Conservation (phyloP, 2,329 filamentous ascomycete species). For the Nigrospora osmanthi region DNA sequence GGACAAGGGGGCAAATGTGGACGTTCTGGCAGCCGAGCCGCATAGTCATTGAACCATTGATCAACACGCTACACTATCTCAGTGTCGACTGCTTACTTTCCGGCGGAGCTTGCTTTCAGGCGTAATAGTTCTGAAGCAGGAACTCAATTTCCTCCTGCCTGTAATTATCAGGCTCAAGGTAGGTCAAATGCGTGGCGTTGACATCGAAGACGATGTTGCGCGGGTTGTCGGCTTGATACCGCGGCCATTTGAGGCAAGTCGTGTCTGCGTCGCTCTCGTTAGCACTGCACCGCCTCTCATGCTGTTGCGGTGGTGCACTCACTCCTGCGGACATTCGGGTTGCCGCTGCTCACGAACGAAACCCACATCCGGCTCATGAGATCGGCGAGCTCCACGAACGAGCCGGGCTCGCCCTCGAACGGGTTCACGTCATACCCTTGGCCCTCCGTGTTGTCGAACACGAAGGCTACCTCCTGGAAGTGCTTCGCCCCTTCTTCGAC, state of each 20-base stretch:
- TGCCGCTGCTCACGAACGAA: conserved; percentile 34
- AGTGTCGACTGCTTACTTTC: no score
- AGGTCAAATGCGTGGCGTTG: conserved; percentile 30
- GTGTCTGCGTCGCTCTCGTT: conserved; percentile 1
- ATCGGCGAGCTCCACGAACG: conserved; percentile 31
- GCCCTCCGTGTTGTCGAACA: conserved; percentile 43
- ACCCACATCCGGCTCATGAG: conserved; percentile 45
- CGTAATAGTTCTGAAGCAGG: no score
- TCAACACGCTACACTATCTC: no score
- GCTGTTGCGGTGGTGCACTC: conserved; percentile 1
- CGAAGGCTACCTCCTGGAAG: conserved; percentile 43
- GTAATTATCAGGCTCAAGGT: conserved; percentile 36
- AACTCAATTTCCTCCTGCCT: conserved; percentile 30
- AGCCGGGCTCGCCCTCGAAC: conserved; percentile 30
- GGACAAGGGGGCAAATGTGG: no score
- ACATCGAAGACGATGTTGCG: conserved; percentile 42
- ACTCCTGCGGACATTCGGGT: conserved; percentile 27
- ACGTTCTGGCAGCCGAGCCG: no score
- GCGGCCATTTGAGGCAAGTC: conserved; percentile 27
- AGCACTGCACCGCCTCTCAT: background rate
- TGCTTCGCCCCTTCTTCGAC: conserved; percentile 21
- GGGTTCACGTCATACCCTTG: conserved; percentile 32
- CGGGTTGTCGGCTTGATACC: conserved; percentile 29
- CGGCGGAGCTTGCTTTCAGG: no score
- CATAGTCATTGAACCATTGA: no score